Conservation (phyloP, 495 filamentous ascomycete species). For the Choiromyces venosus region DNA sequence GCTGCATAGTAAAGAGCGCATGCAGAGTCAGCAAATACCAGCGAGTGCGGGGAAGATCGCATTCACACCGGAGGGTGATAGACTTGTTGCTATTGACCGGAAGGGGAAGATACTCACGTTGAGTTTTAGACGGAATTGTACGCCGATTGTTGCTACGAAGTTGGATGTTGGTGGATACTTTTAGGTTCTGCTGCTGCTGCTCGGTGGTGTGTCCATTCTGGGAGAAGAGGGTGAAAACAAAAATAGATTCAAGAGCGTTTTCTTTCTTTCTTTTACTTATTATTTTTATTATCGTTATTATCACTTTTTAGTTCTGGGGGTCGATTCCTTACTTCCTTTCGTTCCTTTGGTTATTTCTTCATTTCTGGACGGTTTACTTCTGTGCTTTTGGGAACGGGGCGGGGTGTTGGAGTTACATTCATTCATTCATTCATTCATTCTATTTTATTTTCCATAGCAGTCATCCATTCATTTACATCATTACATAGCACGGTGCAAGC, state of each 20-base stretch:
- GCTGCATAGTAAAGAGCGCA: slow-evolving; percentile 18
- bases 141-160: slow-evolving; percentile 17
- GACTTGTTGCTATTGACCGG: slow-evolving; percentile 37
- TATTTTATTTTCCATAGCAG: background rate
- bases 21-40: slow-evolving; percentile 25
- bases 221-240: background rate
- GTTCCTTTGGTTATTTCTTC: background rate
- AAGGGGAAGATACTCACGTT: slow-evolving; percentile 39
- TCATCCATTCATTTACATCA: background rate
- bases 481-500: background rate
- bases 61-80: slow-evolving; percentile 36
- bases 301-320: background rate
- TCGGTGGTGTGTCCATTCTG: background rate
- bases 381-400: background rate
- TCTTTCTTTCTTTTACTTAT: background rate
- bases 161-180: slow-evolving; percentile 25
- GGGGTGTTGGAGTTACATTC: background rate
- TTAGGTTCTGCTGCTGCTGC: slow-evolving; percentile 1
- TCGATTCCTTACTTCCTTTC: background rate
- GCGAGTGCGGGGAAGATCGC: slow-evolving; percentile 30
- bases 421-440: background rate
- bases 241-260: background rate
- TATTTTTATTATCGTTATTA: too few species aligned
- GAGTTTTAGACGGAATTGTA: slow-evolving; percentile 22
- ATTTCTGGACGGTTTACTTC: background rate